Evolutionary conservation across 441 rosid genomes (phyloP), one percentile per base, ranked within the genome.

Genomic region (Brassica hybrid): DNA sequence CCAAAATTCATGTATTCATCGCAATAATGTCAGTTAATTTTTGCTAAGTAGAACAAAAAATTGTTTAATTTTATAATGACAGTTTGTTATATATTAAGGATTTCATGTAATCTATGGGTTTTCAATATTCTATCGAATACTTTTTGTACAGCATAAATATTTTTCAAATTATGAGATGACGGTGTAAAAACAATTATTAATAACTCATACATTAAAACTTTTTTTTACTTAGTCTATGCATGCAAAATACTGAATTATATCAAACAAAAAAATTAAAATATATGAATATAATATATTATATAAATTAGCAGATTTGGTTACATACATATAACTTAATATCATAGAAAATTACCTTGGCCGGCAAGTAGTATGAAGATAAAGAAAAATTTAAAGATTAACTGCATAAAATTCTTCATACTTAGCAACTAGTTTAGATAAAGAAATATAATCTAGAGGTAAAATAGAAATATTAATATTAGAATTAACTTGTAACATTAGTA

Each of bases 321-420:
- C 16, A 48, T 4, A 48, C 54, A 48, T 13, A 48, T 48, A 13
- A 48, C 7, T 48, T 48, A 48, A 48, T 13, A 48, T 13, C 54
- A 48, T 48, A 7, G 7, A 48, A 48, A 48, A 13, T 48, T 13
- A 48, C 17, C 54, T 48, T 7, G 17, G 6, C 16, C 54, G 0
- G 5, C 54, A 48, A 48, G 2, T 4, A 48, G 54, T 48, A 48
- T 48, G 16, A 48, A 48, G 5, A 50, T 6, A 50, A 50, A 14
- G 54, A 48, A 48, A 48, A 48, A 2, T 2, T 13, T 48, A 48
- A 16, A n/a, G n/a, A 68, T 68, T 8, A 76, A 32, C 7, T 32
- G 25, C 54, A 68, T 19, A 34, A 52, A 62, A 5, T 60, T 69
- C 43, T 76, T 76, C 57, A 76, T 61, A 21, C 11, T 34, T 25